phyloP scores from a whole-genome alignment of 2,329 filamentous ascomycete species.

The Ophidiomyces ophidiicola region DNA sequence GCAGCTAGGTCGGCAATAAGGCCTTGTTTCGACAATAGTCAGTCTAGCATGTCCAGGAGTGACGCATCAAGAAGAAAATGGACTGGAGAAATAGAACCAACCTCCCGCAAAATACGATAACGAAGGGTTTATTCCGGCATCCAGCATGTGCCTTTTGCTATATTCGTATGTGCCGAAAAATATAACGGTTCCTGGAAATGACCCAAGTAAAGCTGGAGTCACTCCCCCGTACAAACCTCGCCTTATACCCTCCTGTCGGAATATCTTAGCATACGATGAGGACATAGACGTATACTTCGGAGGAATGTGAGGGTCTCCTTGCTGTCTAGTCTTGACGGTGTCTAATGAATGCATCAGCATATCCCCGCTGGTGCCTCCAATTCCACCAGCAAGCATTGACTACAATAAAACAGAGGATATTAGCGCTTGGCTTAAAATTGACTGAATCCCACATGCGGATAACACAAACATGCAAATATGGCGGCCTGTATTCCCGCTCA shows the following conservation, averaged over 20 bases:
- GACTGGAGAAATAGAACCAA: constrained; percentile 30
- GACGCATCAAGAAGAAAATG: constrained; percentile 17
- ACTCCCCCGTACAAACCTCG: constrained; percentile 90
- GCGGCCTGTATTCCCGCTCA: constrained; percentile 17
- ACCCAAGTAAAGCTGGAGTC: constrained; percentile 76
- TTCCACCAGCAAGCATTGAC: constrained; percentile 90
- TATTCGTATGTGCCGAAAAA: constrained; percentile 97
- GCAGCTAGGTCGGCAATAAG: constrained; percentile 86
- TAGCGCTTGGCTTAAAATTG: neutral
- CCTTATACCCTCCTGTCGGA: constrained; percentile 76
- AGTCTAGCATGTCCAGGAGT: neutral
- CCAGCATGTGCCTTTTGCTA: constrained; percentile 81
- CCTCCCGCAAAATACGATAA: constrained; percentile 77
- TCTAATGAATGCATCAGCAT: constrained; percentile 98
- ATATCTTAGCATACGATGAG: constrained; percentile 84
- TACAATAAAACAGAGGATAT: constrained; percentile 28
- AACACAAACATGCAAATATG: constrained; percentile 16
- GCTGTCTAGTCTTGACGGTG: constrained; percentile 95
- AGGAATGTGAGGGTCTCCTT: constrained; percentile 86
- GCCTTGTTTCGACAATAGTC: constrained; percentile 41
- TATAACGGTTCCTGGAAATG: constrained; percentile 82
- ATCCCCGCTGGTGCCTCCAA: constrained; percentile 86
- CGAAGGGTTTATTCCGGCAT: constrained; percentile 67
- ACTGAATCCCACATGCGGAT: neutral
- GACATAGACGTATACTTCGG: constrained; percentile 86